A percentile compares a stretch with the other conserved stretches of the same genome.
Conservation (phyloP, 441 rosid species). For the Bruguiera hainesii region DNA sequence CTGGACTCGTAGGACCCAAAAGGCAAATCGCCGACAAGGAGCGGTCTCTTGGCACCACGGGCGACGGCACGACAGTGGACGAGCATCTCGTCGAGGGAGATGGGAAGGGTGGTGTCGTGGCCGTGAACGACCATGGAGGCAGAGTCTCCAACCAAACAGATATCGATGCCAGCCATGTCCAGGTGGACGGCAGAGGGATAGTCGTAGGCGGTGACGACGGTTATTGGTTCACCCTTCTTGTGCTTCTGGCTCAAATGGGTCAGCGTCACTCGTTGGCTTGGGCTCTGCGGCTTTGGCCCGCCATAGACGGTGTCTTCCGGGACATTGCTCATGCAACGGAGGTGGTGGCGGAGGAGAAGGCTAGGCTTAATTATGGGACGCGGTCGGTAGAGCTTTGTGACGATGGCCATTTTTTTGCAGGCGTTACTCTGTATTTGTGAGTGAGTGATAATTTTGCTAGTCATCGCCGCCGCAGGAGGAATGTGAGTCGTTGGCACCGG, state of each 20-base stretch:
- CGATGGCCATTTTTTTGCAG: conserved; percentile 10
- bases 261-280: conserved; percentile 62
- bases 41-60: conserved; percentile 72
- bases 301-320: conserved; percentile 81
- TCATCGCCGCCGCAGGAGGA: too few relatives aligned
- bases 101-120: conserved; percentile 87
- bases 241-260: conserved; percentile 61
- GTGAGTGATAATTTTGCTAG: neutral
- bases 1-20: conserved; percentile 85
- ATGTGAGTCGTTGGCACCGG: too few relatives aligned
- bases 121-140: conserved; percentile 98
- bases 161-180: conserved; percentile 76
- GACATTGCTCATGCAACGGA: conserved; percentile 63
- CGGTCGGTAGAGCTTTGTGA: conserved; percentile 9
- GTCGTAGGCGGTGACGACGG: conserved; percentile 83
- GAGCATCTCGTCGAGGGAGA: conserved; percentile 87
- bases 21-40: conserved; percentile 88
- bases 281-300: conserved; percentile 60
- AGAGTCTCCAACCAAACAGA: conserved; percentile 89
- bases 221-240: conserved; percentile 63
- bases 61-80: conserved; percentile 89
- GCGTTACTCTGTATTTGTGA: neutral
- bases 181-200: conserved; percentile 90
- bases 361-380: conserved; percentile 3
- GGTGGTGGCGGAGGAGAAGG: conserved; percentile 20